Percentiles rank a stretch among this genome's conserved stretches.
These are phyloP conservation scores for Ambrosiella beaveri DNA, from an alignment of 2,329 filamentous ascomycete species.

Conservation along the genomic window DNA sequence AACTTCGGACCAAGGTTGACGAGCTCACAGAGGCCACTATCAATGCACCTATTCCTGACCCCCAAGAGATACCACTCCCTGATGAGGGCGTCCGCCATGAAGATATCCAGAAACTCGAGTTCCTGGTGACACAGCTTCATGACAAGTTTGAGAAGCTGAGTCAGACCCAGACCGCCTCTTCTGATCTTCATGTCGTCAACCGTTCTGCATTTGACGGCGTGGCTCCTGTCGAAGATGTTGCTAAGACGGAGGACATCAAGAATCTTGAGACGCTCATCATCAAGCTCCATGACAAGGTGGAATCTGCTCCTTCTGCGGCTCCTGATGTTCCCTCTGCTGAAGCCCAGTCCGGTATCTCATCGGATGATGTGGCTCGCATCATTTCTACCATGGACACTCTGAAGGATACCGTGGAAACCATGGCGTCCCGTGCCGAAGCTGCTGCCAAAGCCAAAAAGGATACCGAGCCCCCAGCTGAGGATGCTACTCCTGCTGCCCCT, in stretches of 20 bases:
- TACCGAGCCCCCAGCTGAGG: neutral
- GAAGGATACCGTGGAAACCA: conserved; percentile 29
- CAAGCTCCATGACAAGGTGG: conserved; percentile 69
- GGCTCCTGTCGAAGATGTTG: conserved; percentile 27
- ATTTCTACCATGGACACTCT: conserved; percentile 36
- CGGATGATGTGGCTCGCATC: conserved; percentile 21
- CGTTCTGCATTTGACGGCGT: neutral
- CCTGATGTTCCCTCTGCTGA: conserved; percentile 26
- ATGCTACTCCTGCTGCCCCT: conserved; percentile 21
- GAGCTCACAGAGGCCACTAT: conserved; percentile 6
- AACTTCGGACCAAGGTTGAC: conserved; percentile 73
- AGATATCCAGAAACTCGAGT: conserved; percentile 12
- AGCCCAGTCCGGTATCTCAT: conserved; percentile 12
- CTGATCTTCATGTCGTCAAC: neutral
- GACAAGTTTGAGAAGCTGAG: conserved; percentile 11
- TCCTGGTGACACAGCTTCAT: conserved; percentile 9
- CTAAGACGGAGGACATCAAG: conserved; percentile 60
- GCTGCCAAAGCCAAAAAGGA: conserved; percentile 13
- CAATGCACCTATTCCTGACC: conserved; percentile 31
- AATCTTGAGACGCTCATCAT: conserved; percentile 70
- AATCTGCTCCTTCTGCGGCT: conserved; percentile 23
- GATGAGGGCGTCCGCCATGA: conserved; percentile 9
- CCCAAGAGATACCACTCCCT: conserved; percentile 13
- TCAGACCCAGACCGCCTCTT: neutral
- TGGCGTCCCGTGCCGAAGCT: conserved; percentile 19